Percentiles rank a stretch among this genome's conserved stretches.
These are phyloP conservation scores for Chrysanthemum lavandulifolium DNA, from an alignment of 129 eudicot genomes.

Conservation along the genomic window DNA sequence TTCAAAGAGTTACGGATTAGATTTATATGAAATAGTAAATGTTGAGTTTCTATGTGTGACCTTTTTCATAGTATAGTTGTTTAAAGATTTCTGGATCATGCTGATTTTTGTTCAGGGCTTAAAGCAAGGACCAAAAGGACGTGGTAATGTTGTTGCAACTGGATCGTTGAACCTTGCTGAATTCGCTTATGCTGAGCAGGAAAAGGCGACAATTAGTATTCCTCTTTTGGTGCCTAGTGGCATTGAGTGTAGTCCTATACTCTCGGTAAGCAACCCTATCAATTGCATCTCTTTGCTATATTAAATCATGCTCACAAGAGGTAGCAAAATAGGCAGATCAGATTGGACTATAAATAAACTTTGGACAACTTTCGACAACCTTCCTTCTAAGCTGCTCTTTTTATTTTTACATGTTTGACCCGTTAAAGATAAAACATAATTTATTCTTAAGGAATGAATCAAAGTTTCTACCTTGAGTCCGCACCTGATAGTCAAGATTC, in stretches of 20 bases:
- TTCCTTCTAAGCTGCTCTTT: background rate
- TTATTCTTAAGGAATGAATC: background rate
- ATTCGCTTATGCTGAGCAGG: conserved; percentile 43
- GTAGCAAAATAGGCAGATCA: background rate
- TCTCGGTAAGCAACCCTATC: conserved; percentile 48
- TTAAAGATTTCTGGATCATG: conserved; percentile 6
- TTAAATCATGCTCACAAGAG: background rate
- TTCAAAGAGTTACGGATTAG: background rate
- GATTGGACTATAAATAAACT: background rate
- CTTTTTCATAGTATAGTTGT: background rate
- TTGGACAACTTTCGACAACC: background rate
- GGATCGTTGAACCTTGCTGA: conserved; percentile 65
- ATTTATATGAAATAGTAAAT: background rate
- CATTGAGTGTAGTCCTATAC: conserved; percentile 26
- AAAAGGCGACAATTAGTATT: conserved; percentile 39
- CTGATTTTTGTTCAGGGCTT: conserved; percentile 34
- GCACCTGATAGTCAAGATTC: background rate
- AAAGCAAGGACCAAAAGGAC: conserved; percentile 39
- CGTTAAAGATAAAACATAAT: background rate
- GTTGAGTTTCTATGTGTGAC: too few species aligned
- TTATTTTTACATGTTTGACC: background rate
- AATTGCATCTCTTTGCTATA: background rate
- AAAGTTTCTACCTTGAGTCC: background rate
- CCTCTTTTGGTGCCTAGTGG: conserved; percentile 42
- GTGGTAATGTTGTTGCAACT: conserved; percentile 37